A percentile compares a stretch with the other conserved stretches of the same genome.
Evolutionary conservation across 345 rosid species (phyloP).

Genomic region (Eucalyptus regnans): DNA sequence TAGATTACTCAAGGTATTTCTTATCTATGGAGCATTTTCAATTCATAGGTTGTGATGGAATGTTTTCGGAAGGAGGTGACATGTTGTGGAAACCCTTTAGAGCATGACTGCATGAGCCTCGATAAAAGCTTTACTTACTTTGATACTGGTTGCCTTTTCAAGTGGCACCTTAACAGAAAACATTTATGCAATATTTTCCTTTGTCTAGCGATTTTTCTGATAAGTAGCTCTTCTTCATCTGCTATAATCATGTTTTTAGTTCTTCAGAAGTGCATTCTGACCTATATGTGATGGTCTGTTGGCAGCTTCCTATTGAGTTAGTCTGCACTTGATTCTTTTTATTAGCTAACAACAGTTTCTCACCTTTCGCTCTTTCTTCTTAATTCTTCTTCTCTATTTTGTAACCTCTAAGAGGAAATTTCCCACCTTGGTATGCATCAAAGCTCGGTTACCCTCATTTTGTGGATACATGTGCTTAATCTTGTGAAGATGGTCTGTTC

Average conservation of each 20-base stretch:
- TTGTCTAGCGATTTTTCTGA: neutral
- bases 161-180: neutral
- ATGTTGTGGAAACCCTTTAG: neutral
- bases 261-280: neutral
- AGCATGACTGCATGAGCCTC: neutral
- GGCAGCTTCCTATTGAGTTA: neutral
- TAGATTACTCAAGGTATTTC: slow-evolving; percentile 51
- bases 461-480: neutral
- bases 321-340: neutral
- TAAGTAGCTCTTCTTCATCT: neutral
- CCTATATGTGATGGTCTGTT: neutral
- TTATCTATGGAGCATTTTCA: neutral
- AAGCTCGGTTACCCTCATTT: neutral
- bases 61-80: neutral
- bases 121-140: neutral
- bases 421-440: neutral
- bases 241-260: neutral
- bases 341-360: neutral
- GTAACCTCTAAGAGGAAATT: neutral
- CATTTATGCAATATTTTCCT: neutral
- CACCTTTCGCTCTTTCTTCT: neutral
- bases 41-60: neutral
- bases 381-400: neutral
- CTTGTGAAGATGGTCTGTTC: neutral
- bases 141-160: neutral